Percentiles rank a stretch among this genome's conserved stretches.
Conservation (phyloP, 75 land plant genomes). For the Pseudotsuga menziesii region DNA sequence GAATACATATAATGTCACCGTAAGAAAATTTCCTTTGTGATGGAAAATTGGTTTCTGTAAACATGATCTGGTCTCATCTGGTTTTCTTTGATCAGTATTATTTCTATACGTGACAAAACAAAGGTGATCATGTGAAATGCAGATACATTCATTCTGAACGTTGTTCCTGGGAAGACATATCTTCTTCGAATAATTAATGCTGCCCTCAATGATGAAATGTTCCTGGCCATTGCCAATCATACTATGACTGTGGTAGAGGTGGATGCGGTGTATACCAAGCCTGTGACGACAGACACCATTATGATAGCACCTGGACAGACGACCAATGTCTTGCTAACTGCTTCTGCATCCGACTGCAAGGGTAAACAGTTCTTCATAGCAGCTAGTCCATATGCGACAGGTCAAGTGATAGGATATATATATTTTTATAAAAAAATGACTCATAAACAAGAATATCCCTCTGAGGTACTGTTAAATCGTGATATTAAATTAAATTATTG, state of each 20-base stretch:
- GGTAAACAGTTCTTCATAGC: slow-evolving; percentile 27
- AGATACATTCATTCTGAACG: slow-evolving; percentile 50
- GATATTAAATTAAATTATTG: no score
- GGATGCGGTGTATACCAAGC: slow-evolving; percentile 45
- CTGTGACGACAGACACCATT: slow-evolving; percentile 24
- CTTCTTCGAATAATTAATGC: slow-evolving; percentile 57
- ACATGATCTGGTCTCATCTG: not conserved
- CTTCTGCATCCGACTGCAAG: slow-evolving; percentile 26
- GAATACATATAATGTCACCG: not conserved
- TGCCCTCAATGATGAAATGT: slow-evolving; percentile 58
- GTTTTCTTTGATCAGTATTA: not conserved
- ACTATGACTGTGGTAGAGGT: slow-evolving; percentile 42
- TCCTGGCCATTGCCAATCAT: slow-evolving; percentile 56
- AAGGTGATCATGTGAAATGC: not conserved
- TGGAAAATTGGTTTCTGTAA: not conserved
- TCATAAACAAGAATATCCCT: no score
- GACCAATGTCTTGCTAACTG: slow-evolving; percentile 38
- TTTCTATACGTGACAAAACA: not conserved
- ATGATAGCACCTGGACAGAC: slow-evolving; percentile 53
- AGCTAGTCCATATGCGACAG: slow-evolving; percentile 29
- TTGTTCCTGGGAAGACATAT: slow-evolving; percentile 45
- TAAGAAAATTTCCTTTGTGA: not conserved
- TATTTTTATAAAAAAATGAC: no score
- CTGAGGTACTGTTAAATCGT: no score
- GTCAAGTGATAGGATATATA: not conserved